These are phyloP conservation scores for Arthrobotrys sinensis DNA, from an alignment of 2,329 filamentous ascomycete species.

Conservation along the genomic window DNA sequence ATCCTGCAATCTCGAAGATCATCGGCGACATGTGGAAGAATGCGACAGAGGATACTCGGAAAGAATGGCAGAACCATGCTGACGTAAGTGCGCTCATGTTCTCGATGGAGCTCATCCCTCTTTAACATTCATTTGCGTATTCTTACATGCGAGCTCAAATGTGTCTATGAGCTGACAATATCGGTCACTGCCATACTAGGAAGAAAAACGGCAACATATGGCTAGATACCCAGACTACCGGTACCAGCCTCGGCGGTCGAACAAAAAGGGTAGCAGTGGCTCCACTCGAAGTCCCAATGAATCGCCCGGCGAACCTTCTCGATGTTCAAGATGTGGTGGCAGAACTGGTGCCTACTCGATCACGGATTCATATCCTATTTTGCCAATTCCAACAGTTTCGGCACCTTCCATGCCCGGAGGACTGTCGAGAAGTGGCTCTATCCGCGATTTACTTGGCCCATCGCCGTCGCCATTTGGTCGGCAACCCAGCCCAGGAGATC, in stretches of 20 bases:
- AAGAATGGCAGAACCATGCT: conserved; percentile 88
- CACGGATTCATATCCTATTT: conserved; percentile 62
- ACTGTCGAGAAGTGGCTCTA: conserved; percentile 58
- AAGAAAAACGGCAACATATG: conserved; percentile 91
- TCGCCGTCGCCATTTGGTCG: conserved; percentile 38
- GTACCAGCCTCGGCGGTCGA: conserved; percentile 85
- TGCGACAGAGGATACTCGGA: conserved; percentile 81
- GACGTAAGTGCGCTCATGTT: conserved; percentile 72
- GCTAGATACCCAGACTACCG: conserved; percentile 93
- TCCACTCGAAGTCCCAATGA: conserved; percentile 67
- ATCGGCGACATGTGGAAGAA: conserved; percentile 93
- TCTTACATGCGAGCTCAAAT: conserved; percentile 9
- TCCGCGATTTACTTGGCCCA: conserved; percentile 54
- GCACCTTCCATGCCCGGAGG: conserved; percentile 44
- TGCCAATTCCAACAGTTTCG: conserved; percentile 62
- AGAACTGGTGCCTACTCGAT: conserved; percentile 65
- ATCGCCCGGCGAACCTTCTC: conserved; percentile 63
- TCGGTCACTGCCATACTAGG: conserved; percentile 68
- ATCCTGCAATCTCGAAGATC: conserved; percentile 97
- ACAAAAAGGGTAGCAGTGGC: conserved; percentile 66
- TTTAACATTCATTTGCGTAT: conserved; percentile 6
- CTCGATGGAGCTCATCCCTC: conserved; percentile 24
- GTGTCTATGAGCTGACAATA: conserved; percentile 57
- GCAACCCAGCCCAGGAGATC: conserved; percentile 40
- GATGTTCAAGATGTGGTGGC: conserved; percentile 68